Evolutionary conservation across 495 filamentous ascomycete species (phyloP), one percentile per base, ranked within the genome.

Genomic region (Trichoderma gamsii): DNA sequence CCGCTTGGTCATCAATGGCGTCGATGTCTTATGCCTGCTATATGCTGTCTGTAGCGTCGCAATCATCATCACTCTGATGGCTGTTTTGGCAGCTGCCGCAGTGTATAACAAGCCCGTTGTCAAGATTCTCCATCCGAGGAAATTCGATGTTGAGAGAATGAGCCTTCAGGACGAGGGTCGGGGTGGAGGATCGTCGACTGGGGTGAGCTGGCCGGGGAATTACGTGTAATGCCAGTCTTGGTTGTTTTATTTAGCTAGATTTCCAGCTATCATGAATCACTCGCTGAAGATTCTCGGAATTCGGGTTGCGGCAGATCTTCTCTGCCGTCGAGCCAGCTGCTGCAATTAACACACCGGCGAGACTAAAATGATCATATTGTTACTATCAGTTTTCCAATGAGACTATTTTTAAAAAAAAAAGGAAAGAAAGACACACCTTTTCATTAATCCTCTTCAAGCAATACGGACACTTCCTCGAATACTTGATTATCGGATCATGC

Each of bases 311-410:
- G 29, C 0, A 41, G 5, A 11, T 90, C 87, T 74, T 92, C 89
- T 70, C 89, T 81, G n/a, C 89, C 89, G 78, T 92, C 89, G 71
- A 87, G 85, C 89, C 89, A 92, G 69, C 86, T 90, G 6, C 88
- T 90, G 73, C 89, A 92, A 69, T 91, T 88, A 21, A 88, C 73
- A 75, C 89, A 92, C 1, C 89, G 82, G 63, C 76, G 72, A 21
- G 87, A 86, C 87, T 90, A 11, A 49, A 49, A 49, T n/a, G n/a
- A n/a, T n/a, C n/a, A n/a, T n/a, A n/a, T n/a, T n/a, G n/a, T n/a
- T n/a, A n/a, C n/a, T n/a, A n/a, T n/a, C n/a, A n/a, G n/a, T n/a
- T n/a, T n/a, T n/a, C n/a, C n/a, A n/a, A n/a, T n/a, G n/a, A n/a
- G n/a, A n/a, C n/a, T n/a, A n/a, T n/a, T n/a, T n/a, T n/a, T n/a